These are phyloP conservation scores for Mycena olivaceomarginata DNA, from an alignment of 768 basidiomycete genomes.

Conservation along the genomic window DNA sequence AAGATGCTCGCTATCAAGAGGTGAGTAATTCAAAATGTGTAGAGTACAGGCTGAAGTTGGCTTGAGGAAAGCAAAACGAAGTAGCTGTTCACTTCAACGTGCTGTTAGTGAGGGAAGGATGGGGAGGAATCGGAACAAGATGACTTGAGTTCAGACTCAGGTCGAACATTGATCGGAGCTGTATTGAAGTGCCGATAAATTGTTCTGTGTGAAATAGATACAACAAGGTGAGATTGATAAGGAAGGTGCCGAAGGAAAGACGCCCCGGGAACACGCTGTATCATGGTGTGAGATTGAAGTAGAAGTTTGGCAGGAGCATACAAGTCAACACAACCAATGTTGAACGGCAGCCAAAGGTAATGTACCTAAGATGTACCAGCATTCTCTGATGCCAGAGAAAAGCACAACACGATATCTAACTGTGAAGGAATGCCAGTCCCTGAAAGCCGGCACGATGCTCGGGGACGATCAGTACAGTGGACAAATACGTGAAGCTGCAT, in stretches of 20 bases:
- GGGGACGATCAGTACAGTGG: not conserved
- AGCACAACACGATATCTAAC: not conserved
- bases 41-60: no score
- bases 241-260: not conserved
- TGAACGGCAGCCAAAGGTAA: not conserved
- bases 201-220: not conserved
- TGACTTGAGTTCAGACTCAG: no score
- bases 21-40: no score
- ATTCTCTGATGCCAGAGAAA: constrained; percentile 3
- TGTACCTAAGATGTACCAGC: not conserved
- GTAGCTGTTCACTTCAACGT: no score
- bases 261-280: not conserved
- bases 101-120: no score
- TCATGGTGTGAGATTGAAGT: no score
- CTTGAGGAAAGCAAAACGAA: no score
- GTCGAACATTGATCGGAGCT: no score
- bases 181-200: not conserved
- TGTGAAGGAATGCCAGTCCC: not conserved
- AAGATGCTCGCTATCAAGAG: no score
- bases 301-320: no score
- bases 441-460: not conserved
- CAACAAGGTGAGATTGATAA: not conserved
- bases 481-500: not conserved
- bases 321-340: constrained; percentile 1
- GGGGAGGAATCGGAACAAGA: no score